Evolutionary conservation across 2,329 filamentous ascomycete species (phyloP), one percentile per base, ranked within the genome.

Genomic region (Talaromyces sp.): DNA sequence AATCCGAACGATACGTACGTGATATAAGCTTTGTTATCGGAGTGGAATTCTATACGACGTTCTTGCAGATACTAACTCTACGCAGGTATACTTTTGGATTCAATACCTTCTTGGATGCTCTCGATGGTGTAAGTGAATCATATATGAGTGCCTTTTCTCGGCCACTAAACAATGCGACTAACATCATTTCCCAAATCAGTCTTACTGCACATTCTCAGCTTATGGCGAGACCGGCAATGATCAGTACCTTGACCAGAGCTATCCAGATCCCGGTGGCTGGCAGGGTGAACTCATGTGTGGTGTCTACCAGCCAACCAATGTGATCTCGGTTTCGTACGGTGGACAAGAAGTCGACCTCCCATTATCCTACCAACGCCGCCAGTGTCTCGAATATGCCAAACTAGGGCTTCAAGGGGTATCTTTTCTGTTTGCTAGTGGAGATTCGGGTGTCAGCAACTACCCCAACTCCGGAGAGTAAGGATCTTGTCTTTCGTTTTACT

Each of bases 211-310:
- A 8, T 83, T 80, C 67, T 77, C 77, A 13, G 82, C 82, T 1
- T 84, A 77, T 66, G 80, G 80, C 54, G 79, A 84, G 69, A 81
- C 76, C 0, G 84, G 83, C 13, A 79, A 86, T 67, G 74, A 79
- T 54, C 78, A 78, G n/a, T 31, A 63, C 19, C 74, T 83, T 4
- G 85, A 86, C 67, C 82, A 83, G 0, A 73, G 73, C 7, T 86
- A 86, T 70, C 85, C 84, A 1, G 79, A 85, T 68, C 75, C 77
- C 1, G 72, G 75, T 15, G 84, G 84, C 5, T 86, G 85, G 74
- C 79, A 80, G 59, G 70, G 72, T 59, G 63, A 72, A 45, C 73
- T 81, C 17, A 77, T 81, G 69, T 84, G 64, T 60, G 64, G 64
- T 25, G 64, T 65, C 29, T 65, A 65, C 49, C 63, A 63, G 31